phyloP scores from a whole-genome alignment of 2,329 filamentous ascomycete species.

The Pseudomassariella vexata region DNA sequence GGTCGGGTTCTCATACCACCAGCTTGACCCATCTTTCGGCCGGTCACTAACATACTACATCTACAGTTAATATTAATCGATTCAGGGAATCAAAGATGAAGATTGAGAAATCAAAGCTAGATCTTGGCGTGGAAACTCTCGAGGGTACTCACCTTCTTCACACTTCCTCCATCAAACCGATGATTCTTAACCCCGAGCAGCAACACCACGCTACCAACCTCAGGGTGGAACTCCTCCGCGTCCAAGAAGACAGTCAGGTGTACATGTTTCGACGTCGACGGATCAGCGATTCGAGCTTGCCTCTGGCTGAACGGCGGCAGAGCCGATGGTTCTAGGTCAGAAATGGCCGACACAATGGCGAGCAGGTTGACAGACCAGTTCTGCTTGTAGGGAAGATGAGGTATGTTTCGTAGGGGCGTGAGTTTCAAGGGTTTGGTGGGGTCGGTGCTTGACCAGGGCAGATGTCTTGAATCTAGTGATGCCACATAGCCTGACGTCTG shows the following conservation, averaged over 20 bases:
- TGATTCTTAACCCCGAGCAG: slow-evolving; percentile 54
- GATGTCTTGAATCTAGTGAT: slow-evolving; percentile 6
- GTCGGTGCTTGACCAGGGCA: slow-evolving; percentile 34
- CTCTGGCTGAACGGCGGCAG: slow-evolving; percentile 45
- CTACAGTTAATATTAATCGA: too few relatives aligned
- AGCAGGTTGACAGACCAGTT: slow-evolving; percentile 54
- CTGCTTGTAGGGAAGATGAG: slow-evolving; percentile 48
- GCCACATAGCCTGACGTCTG: slow-evolving; percentile 8
- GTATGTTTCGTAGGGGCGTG: slow-evolving; percentile 42
- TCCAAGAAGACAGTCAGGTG: slow-evolving; percentile 50
- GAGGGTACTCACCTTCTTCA: too few relatives aligned
- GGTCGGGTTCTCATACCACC: slow-evolving; percentile 47
- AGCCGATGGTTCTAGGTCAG: slow-evolving; percentile 40
- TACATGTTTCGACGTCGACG: slow-evolving; percentile 46
- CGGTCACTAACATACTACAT: slow-evolving; percentile 33
- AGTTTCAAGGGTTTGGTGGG: slow-evolving; percentile 42
- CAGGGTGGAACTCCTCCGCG: slow-evolving; percentile 40
- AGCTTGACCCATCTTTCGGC: slow-evolving; percentile 22
- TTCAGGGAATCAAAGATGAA: too few relatives aligned
- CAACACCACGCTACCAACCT: slow-evolving; percentile 42
- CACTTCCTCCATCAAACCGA: slow-evolving; percentile 39
- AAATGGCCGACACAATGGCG: slow-evolving; percentile 41
- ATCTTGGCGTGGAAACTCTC: too few relatives aligned
- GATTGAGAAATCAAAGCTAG: too few relatives aligned
- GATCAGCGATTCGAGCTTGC: slow-evolving; percentile 44